Conservation (phyloP, 495 filamentous ascomycete genomes). For the Xylaria castorea region DNA sequence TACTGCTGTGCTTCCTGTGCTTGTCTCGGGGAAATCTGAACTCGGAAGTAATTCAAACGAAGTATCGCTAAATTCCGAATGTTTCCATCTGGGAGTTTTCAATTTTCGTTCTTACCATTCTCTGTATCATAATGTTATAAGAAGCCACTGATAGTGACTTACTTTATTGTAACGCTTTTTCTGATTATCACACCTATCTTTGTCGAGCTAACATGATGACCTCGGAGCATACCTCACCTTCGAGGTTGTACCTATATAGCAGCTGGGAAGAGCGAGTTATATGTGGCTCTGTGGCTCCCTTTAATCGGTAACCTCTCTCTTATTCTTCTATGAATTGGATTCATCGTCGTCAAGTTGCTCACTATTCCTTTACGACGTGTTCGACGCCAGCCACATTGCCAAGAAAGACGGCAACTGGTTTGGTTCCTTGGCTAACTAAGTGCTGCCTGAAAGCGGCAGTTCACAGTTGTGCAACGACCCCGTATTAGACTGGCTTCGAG, state of each 20-base stretch:
- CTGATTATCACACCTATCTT: neutral
- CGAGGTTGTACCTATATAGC: neutral
- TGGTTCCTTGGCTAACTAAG: neutral
- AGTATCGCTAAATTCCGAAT: no score
- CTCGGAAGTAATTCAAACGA: no score
- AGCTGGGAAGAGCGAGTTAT: neutral
- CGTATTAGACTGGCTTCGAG: neutral
- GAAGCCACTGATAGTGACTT: no score
- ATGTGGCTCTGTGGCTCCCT: neutral
- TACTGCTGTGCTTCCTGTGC: no score
- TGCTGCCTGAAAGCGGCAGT: neutral
- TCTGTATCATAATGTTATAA: no score
- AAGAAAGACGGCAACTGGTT: neutral
- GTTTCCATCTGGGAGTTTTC: no score
- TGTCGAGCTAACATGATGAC: neutral
- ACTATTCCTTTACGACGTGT: neutral
- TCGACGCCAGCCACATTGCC: neutral
- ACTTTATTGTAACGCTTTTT: neutral
- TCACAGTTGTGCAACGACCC: neutral
- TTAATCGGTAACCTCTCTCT: neutral
- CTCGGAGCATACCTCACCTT: neutral
- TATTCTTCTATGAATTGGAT: neutral
- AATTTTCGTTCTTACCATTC: no score
- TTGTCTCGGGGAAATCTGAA: no score
- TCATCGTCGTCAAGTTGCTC: neutral